These are phyloP conservation scores for Scutellaria barbata DNA, from an alignment of 257 asterid species.

Conservation along the genomic window DNA sequence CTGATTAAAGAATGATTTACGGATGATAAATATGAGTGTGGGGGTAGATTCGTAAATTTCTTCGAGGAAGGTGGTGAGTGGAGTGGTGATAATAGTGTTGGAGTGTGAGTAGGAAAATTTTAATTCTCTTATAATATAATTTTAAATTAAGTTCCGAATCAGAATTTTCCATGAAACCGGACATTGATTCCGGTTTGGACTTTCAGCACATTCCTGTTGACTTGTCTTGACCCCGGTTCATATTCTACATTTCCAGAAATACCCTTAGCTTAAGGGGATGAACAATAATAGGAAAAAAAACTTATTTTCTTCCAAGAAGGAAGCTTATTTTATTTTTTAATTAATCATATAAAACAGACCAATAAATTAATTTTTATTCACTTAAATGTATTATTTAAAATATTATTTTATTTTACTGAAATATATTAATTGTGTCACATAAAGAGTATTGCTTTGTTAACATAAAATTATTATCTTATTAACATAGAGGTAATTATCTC, in stretches of 20 bases:
- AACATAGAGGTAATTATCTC: too few species aligned
- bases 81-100: slow-evolving; percentile 36
- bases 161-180: slow-evolving; percentile 37
- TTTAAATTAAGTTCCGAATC: slow-evolving; percentile 28
- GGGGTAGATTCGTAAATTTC: slow-evolving; percentile 20
- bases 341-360: background rate
- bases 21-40: background rate
- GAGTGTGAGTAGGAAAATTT: slow-evolving; percentile 38
- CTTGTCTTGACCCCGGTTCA: slow-evolving; percentile 38
- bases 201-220: slow-evolving; percentile 23
- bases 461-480: too few species aligned
- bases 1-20: background rate
- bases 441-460: too few species aligned
- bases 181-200: slow-evolving; percentile 42
- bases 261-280: slow-evolving; percentile 17
- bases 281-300: background rate
- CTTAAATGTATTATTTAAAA: too few species aligned
- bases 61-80: background rate
- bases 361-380: background rate
- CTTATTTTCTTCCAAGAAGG: background rate
- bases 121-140: slow-evolving; percentile 11
- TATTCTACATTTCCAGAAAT: slow-evolving; percentile 23
- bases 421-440: too few species aligned
- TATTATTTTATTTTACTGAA: too few species aligned
- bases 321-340: background rate